Conservation (phyloP, 2,329 filamentous ascomycete genomes). For the Drechslerella coelobrocha region DNA sequence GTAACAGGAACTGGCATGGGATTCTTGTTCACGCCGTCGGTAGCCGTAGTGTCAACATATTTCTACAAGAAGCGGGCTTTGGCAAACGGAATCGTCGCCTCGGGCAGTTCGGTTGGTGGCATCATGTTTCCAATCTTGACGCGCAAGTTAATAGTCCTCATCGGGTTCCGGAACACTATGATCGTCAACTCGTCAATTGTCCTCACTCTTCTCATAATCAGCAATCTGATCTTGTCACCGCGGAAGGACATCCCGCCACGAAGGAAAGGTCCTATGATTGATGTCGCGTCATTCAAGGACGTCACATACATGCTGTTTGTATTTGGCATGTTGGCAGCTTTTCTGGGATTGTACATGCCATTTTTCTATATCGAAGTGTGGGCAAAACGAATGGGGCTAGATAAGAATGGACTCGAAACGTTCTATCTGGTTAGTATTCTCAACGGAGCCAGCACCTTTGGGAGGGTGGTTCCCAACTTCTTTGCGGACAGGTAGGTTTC, state of each 20-base stretch:
- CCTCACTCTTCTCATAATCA: constrained; percentile 59
- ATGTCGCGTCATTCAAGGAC: constrained; percentile 64
- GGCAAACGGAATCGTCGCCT: constrained; percentile 67
- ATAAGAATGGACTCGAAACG: constrained; percentile 52
- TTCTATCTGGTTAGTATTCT: constrained; percentile 61
- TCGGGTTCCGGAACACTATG: constrained; percentile 72
- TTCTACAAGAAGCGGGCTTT: constrained; percentile 68
- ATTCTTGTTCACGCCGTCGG: constrained; percentile 64
- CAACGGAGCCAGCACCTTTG: constrained; percentile 62
- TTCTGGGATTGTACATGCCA: constrained; percentile 62
- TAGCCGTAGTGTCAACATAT: constrained; percentile 67
- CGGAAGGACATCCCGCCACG: constrained; percentile 58
- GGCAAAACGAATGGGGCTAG: constrained; percentile 31
- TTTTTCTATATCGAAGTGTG: constrained; percentile 61
- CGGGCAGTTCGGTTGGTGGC: constrained; percentile 69
- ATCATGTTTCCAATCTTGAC: constrained; percentile 69
- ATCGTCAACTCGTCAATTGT: constrained; percentile 65
- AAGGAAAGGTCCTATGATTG: constrained; percentile 61
- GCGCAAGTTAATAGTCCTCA: constrained; percentile 65
- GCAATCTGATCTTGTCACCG: constrained; percentile 63
- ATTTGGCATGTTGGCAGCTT: constrained; percentile 58
- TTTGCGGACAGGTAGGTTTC: constrained; percentile 58
- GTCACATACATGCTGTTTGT: constrained; percentile 61
- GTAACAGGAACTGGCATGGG: constrained; percentile 66
- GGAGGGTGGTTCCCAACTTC: constrained; percentile 61